Base-by-base conservation (phyloP, 208 protist species). In the Crithidia thermophila region DNA sequence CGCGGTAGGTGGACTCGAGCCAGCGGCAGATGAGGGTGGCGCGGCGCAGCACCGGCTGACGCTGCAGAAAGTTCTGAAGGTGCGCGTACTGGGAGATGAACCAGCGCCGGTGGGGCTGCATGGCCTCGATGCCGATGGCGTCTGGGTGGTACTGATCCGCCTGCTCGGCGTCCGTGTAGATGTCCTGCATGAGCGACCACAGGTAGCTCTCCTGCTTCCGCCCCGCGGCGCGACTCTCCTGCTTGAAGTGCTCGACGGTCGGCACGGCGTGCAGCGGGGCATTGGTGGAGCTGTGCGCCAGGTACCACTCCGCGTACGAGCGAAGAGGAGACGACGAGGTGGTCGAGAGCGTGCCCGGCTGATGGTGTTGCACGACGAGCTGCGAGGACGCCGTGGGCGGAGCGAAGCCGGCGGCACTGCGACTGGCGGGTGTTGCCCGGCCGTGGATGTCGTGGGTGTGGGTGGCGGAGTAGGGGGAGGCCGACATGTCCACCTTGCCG, bases 41-140 rank as follows among this genome's bases (percentile, higher is more conserved):
- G 10, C 80, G 75, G 36, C 90, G 86, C 43, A 93, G 70, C 25
- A 89, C 43, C 21, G 86, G 74, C 25, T 81, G 64, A 4, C 76
- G 77, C 59, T 82, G 71, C 62, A 95, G 75, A 3, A 93, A 67
- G 21, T 82, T 71, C 60, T 95, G 90, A 30, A 95, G 70, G 33
- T 87, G 79, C 14, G 84, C 87, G 57, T 84, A 75, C 27, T 95
- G 90, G 28, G 87, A 90, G 46, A 91, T 72, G 53, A 83, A 95
- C 87, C 90, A 95, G 30, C 84, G 84, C 4, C 90, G 82, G 60
- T 89, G 82, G 11, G 85, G 82, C 71, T 84, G 86, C 20, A 84
- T 67, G 0, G 60, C 16, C 21, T 73, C 66, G 52, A 94, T 72
- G 31, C 82, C 86, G 62, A 94, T 89, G 27, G 72, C 79, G 31